Evolutionary conservation across 179 eudicot species (phyloP), one percentile per base, ranked within the genome.

Genomic region (Silene vulgaris): DNA sequence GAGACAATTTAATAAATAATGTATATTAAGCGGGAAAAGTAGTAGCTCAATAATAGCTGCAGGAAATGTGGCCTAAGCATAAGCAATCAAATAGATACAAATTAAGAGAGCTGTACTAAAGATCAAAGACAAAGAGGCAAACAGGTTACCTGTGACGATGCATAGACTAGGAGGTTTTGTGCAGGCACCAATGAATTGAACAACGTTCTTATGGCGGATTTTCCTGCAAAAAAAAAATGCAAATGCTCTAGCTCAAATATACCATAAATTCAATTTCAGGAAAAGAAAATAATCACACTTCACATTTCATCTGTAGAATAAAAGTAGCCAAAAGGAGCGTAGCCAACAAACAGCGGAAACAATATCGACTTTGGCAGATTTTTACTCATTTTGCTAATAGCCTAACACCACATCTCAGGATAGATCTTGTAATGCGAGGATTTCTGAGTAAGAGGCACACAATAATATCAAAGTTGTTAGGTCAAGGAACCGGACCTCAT

Each of bases 141-240:
- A 52, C 14, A 61, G 48, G 30, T 69, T 82, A 94, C 98, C 98
- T 79, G 98, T 94, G 20, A 94, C 92, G 80, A 92, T 94, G 80
- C 96, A 94, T 82, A 94, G 76, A 84, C 85, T 87, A 75, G 98
- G 98, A 83, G 98, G 92, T 74, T 87, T 92, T 73, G 97, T 94
- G 71, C 97, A 94, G 68, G 98, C 98, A 30, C 98, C 98, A 61
- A 94, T 92, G 80, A 92, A 94, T 77, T 94, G 98, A 65, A 94
- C 97, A 79, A 94, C 98, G 82, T 94, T 92, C 84, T 90, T 94
- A 80, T 94, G 98, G 2, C 98, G 96, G 66, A 94, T 90, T 86
- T 92, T 94, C 85, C 98, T 94, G 91, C 76, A 90, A 76, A 81
- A 73, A 77, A 77, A 90, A 76, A 80, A 75, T 75, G 79, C 30